These are phyloP conservation scores for Calonectria ilicicola DNA, from an alignment of 2,329 filamentous ascomycete species.

Conservation along the genomic window DNA sequence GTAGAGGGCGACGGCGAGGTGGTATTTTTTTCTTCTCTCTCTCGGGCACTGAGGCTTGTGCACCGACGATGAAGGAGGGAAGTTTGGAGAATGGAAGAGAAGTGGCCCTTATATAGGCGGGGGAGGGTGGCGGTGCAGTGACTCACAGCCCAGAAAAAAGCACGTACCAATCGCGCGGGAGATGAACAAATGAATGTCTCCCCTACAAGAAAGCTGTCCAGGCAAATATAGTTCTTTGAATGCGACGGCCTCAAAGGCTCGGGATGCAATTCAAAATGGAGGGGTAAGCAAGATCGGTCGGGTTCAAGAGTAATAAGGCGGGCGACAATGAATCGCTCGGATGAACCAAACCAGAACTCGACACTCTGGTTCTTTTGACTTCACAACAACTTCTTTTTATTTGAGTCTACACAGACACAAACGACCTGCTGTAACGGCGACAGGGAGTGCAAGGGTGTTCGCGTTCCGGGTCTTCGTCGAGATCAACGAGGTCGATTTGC, in stretches of 20 bases:
- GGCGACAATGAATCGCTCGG: conserved; percentile 19
- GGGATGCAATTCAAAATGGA: conserved; percentile 33
- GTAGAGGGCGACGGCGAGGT: conserved; percentile 32
- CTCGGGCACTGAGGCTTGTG: conserved; percentile 14
- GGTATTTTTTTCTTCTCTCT: too few relatives aligned
- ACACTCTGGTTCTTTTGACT: conserved; percentile 41
- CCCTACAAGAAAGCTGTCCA: conserved; percentile 68
- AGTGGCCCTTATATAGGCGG: conserved; percentile 42
- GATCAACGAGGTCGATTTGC: conserved; percentile 50
- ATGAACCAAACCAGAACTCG: conserved; percentile 34
- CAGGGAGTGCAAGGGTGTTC: conserved; percentile 45
- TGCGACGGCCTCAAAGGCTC: conserved; percentile 33
- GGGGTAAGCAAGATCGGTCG: conserved; percentile 16
- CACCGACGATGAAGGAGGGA: conserved; percentile 34
- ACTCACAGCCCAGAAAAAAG: conserved; percentile 36
- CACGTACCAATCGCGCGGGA: conserved; percentile 79
- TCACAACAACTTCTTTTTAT: conserved; percentile 49
- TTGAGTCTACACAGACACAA: conserved; percentile 53
- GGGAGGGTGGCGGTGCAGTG: conserved; percentile 36
- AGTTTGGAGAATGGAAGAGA: conserved; percentile 38
- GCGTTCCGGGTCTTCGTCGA: conserved; percentile 50
- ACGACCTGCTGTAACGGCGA: conserved; percentile 49
- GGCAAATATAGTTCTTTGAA: conserved; percentile 35
- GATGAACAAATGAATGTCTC: conserved; percentile 99
- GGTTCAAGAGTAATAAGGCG: conserved; percentile 8